A percentile compares a stretch with the other conserved stretches of the same genome.
phyloP scores from a whole-genome alignment of 1,284 basidiomycete species.

The Athelia psychrophila region DNA sequence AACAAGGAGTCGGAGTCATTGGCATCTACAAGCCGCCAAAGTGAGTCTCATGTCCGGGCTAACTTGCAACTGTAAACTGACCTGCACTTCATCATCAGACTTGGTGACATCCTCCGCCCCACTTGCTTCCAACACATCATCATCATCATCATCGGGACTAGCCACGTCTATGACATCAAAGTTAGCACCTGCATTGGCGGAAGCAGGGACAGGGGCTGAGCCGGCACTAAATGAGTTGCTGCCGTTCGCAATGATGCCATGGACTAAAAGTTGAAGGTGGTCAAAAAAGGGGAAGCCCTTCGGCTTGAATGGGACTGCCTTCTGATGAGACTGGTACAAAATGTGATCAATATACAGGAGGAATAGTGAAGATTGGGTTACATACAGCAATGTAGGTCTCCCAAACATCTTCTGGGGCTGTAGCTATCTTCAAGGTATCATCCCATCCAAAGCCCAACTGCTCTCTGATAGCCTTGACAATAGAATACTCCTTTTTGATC shows the following conservation, averaged over 20 bases:
- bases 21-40: no score
- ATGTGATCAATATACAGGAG: constrained; percentile 1
- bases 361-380: constrained; percentile 1
- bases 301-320: constrained; percentile 18
- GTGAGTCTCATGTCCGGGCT: no score
- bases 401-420: constrained; percentile 26
- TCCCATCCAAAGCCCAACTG: constrained; percentile 34
- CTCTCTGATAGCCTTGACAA: constrained; percentile 17
- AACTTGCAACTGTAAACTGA: no score
- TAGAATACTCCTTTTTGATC: constrained; percentile 26
- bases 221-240: constrained; percentile 16
- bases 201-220: no score
- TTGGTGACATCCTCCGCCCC: no score
- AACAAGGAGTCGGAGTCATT: not conserved
- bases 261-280: constrained; percentile 19
- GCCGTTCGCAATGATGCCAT: constrained; percentile 25
- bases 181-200: no score
- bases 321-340: constrained; percentile 15
- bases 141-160: no score
- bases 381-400: constrained; percentile 14
- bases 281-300: constrained; percentile 27
- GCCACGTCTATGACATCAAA: no score
- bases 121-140: no score
- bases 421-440: constrained; percentile 18
- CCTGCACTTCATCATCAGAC: no score